A percentile compares a stretch with the other conserved stretches of the same genome.
These are phyloP conservation scores for Suillus hirtellus DNA, from an alignment of 768 basidiomycete species.

Conservation along the genomic window DNA sequence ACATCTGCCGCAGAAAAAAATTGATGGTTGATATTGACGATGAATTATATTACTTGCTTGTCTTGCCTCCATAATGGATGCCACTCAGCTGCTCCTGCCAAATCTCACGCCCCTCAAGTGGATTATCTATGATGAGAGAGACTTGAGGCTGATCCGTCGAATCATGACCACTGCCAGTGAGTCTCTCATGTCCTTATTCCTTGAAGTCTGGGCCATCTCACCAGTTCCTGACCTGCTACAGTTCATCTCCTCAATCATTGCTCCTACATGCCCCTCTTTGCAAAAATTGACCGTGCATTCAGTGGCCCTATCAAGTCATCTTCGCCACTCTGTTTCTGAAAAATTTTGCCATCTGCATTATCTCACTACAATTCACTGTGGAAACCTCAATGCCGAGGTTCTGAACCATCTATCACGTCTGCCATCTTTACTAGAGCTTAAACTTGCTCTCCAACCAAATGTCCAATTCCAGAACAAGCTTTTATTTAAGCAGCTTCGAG, in stretches of 20 bases:
- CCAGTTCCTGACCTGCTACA: background rate
- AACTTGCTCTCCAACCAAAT: background rate
- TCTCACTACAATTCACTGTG: slow-evolving; percentile 5
- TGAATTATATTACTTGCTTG: background rate
- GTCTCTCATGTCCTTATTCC: background rate
- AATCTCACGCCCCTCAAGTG: slow-evolving; percentile 29
- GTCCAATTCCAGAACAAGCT: background rate
- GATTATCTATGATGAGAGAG: slow-evolving; percentile 6
- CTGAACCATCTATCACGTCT: slow-evolving; percentile 28
- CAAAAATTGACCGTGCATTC: background rate
- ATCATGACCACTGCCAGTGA: background rate
- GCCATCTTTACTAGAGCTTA: slow-evolving; percentile 15
- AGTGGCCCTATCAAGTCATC: background rate
- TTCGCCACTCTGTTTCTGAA: background rate
- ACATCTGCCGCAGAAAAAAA: background rate
- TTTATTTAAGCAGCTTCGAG: background rate
- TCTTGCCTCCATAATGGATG: slow-evolving; percentile 4
- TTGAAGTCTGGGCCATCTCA: slow-evolving; percentile 3
- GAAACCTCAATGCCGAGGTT: slow-evolving; percentile 19
- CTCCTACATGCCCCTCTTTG: background rate
- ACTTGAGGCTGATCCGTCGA: background rate
- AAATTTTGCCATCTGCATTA: background rate
- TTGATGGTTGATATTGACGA: slow-evolving; percentile 4
- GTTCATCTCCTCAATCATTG: slow-evolving; percentile 2
- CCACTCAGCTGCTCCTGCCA: slow-evolving; percentile 24